A percentile compares a stretch with the other conserved stretches of the same genome.
Evolutionary conservation across 345 rosid genomes (phyloP).

Genomic region (Euphorbia tirucalli): DNA sequence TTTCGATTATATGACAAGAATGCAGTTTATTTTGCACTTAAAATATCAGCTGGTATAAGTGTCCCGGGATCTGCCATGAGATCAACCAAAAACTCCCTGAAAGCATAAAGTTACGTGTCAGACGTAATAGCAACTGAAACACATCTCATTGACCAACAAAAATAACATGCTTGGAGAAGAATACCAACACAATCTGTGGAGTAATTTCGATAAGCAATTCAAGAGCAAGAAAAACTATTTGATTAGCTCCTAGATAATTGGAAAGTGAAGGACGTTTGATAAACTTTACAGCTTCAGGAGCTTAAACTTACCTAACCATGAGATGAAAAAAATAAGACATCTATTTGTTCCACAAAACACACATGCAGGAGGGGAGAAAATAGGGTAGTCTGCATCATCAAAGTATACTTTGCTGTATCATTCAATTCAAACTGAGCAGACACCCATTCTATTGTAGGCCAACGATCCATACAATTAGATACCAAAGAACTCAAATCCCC

Average conservation of each 20-base stretch:
- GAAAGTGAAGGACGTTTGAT: background rate
- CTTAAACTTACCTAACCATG: background rate
- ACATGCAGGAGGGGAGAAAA: background rate
- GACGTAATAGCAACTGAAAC: conserved; percentile 10
- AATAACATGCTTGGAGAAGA: background rate
- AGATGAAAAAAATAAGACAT: background rate
- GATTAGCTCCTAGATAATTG: background rate
- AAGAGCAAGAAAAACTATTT: background rate
- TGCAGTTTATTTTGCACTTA: conserved; percentile 52
- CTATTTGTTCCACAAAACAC: background rate
- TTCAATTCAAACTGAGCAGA: background rate
- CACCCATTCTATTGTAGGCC: background rate
- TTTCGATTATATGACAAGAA: conserved; percentile 47
- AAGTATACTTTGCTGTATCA: background rate
- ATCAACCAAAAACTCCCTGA: conserved; percentile 98
- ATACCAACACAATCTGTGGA: background rate
- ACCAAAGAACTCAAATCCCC: background rate
- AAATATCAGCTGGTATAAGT: conserved; percentile 91
- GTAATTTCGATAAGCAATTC: background rate
- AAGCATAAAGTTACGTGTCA: conserved; percentile 30
- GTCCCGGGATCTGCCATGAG: conserved; percentile 99
- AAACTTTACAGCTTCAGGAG: background rate
- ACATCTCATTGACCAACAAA: conserved; percentile 7
- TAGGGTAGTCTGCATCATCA: background rate
- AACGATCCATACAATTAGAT: background rate